These are phyloP conservation scores for Paramecium biaurelia DNA, from an alignment of 73 alveolate species.

Conservation along the genomic window DNA sequence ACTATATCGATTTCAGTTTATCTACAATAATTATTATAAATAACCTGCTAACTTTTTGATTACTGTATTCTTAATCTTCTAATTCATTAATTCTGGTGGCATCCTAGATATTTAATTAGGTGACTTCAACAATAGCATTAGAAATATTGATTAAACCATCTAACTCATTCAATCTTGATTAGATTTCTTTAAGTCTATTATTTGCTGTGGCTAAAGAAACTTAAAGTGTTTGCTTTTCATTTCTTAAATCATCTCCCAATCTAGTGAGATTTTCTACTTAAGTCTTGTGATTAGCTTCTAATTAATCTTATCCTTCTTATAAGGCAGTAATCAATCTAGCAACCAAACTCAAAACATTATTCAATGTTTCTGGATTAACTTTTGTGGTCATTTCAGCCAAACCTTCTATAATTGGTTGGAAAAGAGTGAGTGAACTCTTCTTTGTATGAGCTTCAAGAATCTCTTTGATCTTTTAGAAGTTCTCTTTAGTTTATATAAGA, in stretches of 20 bases:
- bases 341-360: conserved; percentile 32
- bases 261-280: conserved; percentile 35
- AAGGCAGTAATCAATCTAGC: conserved; percentile 47
- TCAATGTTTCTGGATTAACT: conserved; percentile 47
- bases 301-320: conserved; percentile 48
- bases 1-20: conserved; percentile 43
- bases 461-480: conserved; percentile 45
- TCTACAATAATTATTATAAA: neutral
- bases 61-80: neutral
- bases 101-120: neutral
- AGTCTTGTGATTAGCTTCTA: conserved; percentile 40
- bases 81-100: neutral
- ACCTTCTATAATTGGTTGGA: conserved; percentile 47
- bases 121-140: conserved; percentile 49
- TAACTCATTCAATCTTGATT: conserved; percentile 48
- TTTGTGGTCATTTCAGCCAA: conserved; percentile 50
- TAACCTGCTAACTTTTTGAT: conserved; percentile 42
- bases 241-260: conserved; percentile 15
- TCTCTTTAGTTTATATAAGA: conserved; percentile 40
- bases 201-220: conserved; percentile 39
- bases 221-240: conserved; percentile 34
- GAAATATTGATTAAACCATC: conserved; percentile 38
- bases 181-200: conserved; percentile 31
- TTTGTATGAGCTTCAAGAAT: conserved; percentile 39
- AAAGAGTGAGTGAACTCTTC: conserved; percentile 24